Base-by-base conservation (phyloP, 2,329 filamentous ascomycete genomes). In the Ceratocystis alfenasii region DNA sequence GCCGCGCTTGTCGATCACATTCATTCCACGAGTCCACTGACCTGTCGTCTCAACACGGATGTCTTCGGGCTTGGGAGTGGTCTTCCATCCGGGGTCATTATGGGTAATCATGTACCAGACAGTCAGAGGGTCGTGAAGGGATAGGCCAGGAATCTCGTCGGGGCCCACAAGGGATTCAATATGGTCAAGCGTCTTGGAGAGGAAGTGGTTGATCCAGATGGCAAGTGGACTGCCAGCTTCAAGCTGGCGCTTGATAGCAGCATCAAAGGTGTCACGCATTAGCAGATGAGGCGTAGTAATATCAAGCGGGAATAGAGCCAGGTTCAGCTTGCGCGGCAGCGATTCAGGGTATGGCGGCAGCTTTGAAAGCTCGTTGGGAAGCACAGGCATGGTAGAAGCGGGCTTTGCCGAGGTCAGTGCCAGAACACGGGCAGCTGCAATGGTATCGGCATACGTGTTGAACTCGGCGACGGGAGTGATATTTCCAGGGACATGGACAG, bases 21-120 rank as follows among this genome's bases (percentile, higher is more conserved):
- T 92, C 86, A 94, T 92, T 1, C 94, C 93, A 66, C 90, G 81
- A 59, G 92, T 95, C 94, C 94, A 99, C 78, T 97, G 94, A 1
- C 93, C 94, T 1, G 83, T 78, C 0, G 91, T 95, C 77, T 99
- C 94, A 50, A 99, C 80, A 22, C 94, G 83, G 66, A 99, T 87
- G 74, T 99, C 94, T 74, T 95, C 88, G 0, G 79, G 84, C 66
- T 81, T 78, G 15, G 77, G 74, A 1, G 82, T 79, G 17, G 78
- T 73, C 74, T 79, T 81, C 86, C 86, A 88, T 36, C 74, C 75
- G 20, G 82, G 78, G 66, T 85, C 77, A 68, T 79, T 81, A 68
- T 76, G 78, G 6, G 85, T 87, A 67, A 92, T 74, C 74, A 87
- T 83, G 74, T 92, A 92, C 87, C 88, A 93, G 45, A 93, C 79